Conservation (phyloP, 208 protist species). For the Wallacemonas sp. region DNA sequence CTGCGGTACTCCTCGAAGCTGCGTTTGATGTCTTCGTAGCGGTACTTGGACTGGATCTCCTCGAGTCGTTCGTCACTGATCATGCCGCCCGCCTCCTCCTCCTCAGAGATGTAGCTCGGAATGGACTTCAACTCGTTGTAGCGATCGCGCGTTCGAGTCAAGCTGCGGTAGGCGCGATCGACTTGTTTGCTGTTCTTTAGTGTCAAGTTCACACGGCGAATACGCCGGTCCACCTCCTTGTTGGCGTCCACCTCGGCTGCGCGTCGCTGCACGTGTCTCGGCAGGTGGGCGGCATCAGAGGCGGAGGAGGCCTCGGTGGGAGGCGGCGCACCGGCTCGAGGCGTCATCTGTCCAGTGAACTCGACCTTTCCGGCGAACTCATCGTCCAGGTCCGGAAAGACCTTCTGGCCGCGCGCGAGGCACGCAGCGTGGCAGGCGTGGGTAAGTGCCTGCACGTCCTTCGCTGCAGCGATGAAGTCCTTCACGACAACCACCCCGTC, state of each 20-base stretch:
- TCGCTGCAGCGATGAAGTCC: constrained; percentile 20
- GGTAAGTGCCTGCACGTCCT: constrained; percentile 21
- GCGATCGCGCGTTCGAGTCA: constrained; percentile 36
- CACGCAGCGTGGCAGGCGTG: constrained; percentile 27
- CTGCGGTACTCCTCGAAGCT: constrained; percentile 62
- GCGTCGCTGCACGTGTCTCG: constrained; percentile 20
- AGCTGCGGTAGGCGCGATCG: constrained; percentile 48
- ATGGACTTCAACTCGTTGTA: constrained; percentile 47
- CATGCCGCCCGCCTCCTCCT: constrained; percentile 45
- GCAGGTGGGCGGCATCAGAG: constrained; percentile 9
- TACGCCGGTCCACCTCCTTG: constrained; percentile 25
- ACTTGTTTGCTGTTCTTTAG: constrained; percentile 46
- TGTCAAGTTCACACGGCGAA: constrained; percentile 39
- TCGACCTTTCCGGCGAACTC: constrained; percentile 29
- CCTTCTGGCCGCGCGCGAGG: constrained; percentile 24
- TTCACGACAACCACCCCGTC: constrained; percentile 54
- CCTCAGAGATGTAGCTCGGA: constrained; percentile 22
- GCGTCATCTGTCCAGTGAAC: constrained; percentile 25
- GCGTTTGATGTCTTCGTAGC: constrained; percentile 43
- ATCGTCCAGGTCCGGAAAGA: constrained; percentile 68
- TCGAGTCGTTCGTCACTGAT: constrained; percentile 39
- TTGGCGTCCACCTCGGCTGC: constrained; percentile 22
- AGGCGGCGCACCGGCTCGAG: constrained; percentile 1
- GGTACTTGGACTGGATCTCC: constrained; percentile 39
- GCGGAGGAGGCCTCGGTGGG: neutral